These are phyloP conservation scores for Plasmodium vivax DNA, from an alignment of 169 alveolate species.

Conservation along the genomic window DNA sequence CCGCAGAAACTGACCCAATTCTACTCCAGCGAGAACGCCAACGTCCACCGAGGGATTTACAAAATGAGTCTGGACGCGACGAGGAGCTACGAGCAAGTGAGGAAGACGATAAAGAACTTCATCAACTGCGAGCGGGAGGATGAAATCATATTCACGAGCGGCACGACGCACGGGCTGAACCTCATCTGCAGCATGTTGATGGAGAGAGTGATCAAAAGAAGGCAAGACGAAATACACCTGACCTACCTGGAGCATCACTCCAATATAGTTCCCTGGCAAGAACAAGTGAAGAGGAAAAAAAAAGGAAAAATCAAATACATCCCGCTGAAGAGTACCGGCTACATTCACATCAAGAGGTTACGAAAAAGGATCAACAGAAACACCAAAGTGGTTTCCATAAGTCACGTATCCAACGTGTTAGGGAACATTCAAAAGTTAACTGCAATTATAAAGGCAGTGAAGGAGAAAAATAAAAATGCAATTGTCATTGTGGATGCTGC, in stretches of 20 bases:
- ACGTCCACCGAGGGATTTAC: conserved; percentile 50
- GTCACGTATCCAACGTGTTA: conserved; percentile 81
- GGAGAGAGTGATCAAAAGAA: conserved; percentile 47
- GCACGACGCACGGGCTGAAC: conserved; percentile 82
- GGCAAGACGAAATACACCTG: conserved; percentile 77
- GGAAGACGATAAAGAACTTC: conserved; percentile 41
- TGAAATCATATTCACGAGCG: conserved; percentile 81
- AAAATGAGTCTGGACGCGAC: conserved; percentile 59
- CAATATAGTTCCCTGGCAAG: conserved; percentile 84
- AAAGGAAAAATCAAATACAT: conserved; percentile 72
- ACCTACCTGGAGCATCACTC: conserved; percentile 82
- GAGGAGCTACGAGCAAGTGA: conserved; percentile 69
- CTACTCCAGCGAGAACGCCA: conserved; percentile 61
- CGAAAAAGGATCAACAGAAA: conserved; percentile 23
- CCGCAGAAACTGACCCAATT: conserved; percentile 52
- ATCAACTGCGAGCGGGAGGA: conserved; percentile 75
- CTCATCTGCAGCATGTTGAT: conserved; percentile 75
- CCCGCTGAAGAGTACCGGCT: conserved; percentile 76
- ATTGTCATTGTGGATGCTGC: conserved; percentile 80
- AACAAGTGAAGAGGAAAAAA: conserved; percentile 34
- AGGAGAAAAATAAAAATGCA: conserved; percentile 66
- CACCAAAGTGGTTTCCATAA: conserved; percentile 77
- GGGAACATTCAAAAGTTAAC: conserved; percentile 77
- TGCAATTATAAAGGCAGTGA: conserved; percentile 55
- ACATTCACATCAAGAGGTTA: conserved; percentile 77